Conservation (phyloP, 73 alveolate genomes). For the Paramecium octaurelia region DNA sequence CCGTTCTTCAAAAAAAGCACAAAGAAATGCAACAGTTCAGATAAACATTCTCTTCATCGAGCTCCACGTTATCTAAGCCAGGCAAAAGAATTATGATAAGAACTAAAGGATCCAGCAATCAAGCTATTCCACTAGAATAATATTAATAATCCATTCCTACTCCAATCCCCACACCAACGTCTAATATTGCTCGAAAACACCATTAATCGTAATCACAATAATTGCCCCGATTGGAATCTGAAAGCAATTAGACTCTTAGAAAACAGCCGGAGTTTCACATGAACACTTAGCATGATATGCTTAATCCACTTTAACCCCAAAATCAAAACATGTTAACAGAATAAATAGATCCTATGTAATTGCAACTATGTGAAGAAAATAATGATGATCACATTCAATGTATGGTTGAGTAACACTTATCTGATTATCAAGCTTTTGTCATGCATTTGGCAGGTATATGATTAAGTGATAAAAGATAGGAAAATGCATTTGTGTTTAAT, state of each 20-base stretch:
- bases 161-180: neutral
- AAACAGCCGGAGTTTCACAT: neutral
- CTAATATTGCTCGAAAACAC: neutral
- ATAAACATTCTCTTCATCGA: neutral
- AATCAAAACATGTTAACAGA: neutral
- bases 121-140: neutral
- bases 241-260: neutral
- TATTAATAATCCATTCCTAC: neutral
- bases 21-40: neutral
- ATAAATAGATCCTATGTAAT: neutral
- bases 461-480: neutral
- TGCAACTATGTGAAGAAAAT: neutral
- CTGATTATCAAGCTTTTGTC: neutral
- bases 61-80: neutral
- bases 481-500: conserved; percentile 27
- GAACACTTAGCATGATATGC: neutral
- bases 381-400: neutral
- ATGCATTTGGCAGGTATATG: neutral
- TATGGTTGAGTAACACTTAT: neutral
- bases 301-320: neutral
- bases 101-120: neutral
- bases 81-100: neutral
- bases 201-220: neutral
- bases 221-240: neutral
- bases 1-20: neutral